A percentile compares a stretch with the other conserved stretches of the same genome.
Evolutionary conservation across 352 stramenopile genomes (phyloP).

Genomic region (Pythium scleroteichum): DNA sequence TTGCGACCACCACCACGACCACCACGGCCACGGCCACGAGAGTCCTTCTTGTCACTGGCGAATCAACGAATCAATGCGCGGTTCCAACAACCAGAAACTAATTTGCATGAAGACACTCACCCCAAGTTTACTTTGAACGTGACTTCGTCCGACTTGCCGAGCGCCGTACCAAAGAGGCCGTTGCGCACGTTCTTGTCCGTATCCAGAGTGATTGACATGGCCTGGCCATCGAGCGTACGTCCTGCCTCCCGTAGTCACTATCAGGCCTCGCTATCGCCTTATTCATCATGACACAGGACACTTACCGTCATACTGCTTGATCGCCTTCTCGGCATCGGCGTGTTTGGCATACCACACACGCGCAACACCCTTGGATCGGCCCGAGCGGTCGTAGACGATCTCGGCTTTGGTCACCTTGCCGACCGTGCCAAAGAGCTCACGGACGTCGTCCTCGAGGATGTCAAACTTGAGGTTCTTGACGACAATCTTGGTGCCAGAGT

Average conservation of each 20-base stretch:
- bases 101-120: conserved; percentile 30
- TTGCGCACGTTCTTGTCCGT: conserved; percentile 72
- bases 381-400: conserved; percentile 83
- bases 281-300: neutral
- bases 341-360: conserved; percentile 75
- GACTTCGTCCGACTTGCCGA: conserved; percentile 54
- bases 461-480: conserved; percentile 87
- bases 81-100: neutral
- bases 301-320: conserved; percentile 83
- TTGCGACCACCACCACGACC: conserved; percentile 38
- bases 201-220: conserved; percentile 77
- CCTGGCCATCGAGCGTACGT: conserved; percentile 69
- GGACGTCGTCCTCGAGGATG: conserved; percentile 80
- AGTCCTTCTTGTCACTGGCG: conserved; percentile 17
- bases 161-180: conserved; percentile 75
- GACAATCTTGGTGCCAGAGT: conserved; percentile 66
- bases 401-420: conserved; percentile 76
- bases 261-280: neutral
- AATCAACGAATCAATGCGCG: neutral
- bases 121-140: conserved; percentile 84
- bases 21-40: conserved; percentile 32
- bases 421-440: conserved; percentile 78
- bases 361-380: conserved; percentile 78
- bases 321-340: conserved; percentile 72
- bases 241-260: conserved; percentile 30